A percentile compares a stretch with the other conserved stretches of the same genome.
These are phyloP conservation scores for Cercospora berteroae DNA, from an alignment of 2,329 filamentous ascomycete genomes.

Conservation along the genomic window DNA sequence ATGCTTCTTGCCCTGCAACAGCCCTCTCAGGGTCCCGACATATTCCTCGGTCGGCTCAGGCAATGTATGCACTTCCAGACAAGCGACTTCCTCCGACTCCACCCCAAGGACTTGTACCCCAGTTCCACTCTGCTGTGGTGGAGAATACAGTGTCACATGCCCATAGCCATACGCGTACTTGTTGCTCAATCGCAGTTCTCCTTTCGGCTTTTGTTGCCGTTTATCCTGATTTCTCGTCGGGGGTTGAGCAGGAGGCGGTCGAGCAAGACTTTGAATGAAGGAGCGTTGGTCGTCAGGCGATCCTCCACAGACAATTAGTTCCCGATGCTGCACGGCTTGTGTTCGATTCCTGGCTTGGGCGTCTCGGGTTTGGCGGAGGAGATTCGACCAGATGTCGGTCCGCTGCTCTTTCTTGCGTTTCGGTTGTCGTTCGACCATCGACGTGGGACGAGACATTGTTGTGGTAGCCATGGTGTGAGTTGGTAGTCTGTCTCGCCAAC, in stretches of 20 bases:
- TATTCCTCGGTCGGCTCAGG: slow-evolving; percentile 34
- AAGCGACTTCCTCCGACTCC: slow-evolving; percentile 36
- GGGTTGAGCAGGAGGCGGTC: slow-evolving; percentile 32
- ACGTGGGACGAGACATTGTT: slow-evolving; percentile 18
- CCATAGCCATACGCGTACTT: slow-evolving; percentile 38
- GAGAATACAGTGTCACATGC: slow-evolving; percentile 35
- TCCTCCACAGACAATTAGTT: slow-evolving; percentile 36
- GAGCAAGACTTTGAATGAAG: slow-evolving; percentile 31
- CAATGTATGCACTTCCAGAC: slow-evolving; percentile 35
- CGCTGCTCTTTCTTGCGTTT: slow-evolving; percentile 32
- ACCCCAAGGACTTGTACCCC: slow-evolving; percentile 30
- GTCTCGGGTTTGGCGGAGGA: slow-evolving; percentile 38
- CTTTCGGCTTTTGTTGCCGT: slow-evolving; percentile 28
- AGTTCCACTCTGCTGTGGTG: slow-evolving; percentile 29
- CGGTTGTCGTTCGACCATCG: slow-evolving; percentile 13
- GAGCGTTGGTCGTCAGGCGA: slow-evolving; percentile 34
- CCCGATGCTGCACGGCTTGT: slow-evolving; percentile 33
- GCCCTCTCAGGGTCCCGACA: slow-evolving; percentile 29
- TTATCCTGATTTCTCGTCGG: slow-evolving; percentile 27
- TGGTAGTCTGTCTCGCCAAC: neutral
- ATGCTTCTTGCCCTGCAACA: slow-evolving; percentile 27
- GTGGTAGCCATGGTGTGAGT: slow-evolving; percentile 21
- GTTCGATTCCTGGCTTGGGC: slow-evolving; percentile 37
- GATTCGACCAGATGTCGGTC: slow-evolving; percentile 37
- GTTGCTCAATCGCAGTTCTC: slow-evolving; percentile 36